Conservation (phyloP, 169 alveolate species). For the Eimeria praecox region DNA sequence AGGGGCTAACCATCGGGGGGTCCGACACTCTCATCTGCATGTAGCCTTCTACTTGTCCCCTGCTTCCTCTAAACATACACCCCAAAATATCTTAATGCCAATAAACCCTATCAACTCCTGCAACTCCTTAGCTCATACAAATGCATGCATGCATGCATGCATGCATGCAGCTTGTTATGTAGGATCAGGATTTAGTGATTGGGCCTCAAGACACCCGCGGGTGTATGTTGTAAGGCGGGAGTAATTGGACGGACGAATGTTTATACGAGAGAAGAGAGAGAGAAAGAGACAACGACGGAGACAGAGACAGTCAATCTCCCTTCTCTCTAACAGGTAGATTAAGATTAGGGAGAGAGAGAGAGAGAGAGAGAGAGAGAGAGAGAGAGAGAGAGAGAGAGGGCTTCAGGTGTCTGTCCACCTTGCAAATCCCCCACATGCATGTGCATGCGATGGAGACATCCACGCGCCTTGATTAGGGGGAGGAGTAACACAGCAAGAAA, state of each 20-base stretch:
- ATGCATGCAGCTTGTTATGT: too few species aligned
- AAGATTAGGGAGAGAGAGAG: not conserved
- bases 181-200: too few species aligned
- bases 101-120: not conserved
- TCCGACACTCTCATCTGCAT: not conserved
- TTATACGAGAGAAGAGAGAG: too few species aligned
- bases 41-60: not conserved
- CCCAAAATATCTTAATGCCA: not conserved
- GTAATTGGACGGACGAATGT: too few species aligned
- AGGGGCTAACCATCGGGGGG: not conserved
- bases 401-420: not conserved
- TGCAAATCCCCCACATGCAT: not conserved
- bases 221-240: too few species aligned
- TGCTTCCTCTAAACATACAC: not conserved
- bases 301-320: too few species aligned
- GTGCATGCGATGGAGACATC: not conserved
- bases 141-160: not conserved
- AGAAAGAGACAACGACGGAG: too few species aligned
- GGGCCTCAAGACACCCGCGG: too few species aligned
- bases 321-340: not conserved
- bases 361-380: too few species aligned
- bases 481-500: not conserved
- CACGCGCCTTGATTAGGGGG: not conserved
- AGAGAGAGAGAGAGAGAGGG: too few species aligned
- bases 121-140: not conserved